phyloP scores from a whole-genome alignment of 176 grass and related monocot genomes.

The Eleusine coracana region DNA sequence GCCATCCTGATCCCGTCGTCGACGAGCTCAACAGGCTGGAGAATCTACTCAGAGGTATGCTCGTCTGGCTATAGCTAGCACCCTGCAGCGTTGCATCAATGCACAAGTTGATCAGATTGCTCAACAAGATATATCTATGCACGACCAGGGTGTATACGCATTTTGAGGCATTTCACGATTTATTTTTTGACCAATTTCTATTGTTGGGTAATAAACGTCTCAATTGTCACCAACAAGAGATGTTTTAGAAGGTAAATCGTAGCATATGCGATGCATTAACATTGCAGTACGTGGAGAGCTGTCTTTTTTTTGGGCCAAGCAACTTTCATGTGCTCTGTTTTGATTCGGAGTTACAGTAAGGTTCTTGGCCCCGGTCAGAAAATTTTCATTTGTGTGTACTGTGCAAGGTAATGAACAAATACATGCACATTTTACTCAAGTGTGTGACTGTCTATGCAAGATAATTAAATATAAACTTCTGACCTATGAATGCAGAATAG shows the following conservation, averaged over 20 bases:
- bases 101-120: not conserved
- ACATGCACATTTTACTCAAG: not conserved
- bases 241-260: not conserved
- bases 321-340: not conserved
- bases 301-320: not conserved
- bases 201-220: not conserved
- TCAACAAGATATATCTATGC: not conserved
- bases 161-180: no score
- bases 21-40: conserved; percentile 84
- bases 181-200: not conserved
- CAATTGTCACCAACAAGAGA: not conserved
- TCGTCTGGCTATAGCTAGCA: not conserved
- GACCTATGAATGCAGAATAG: not conserved
- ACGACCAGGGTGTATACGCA: not conserved
- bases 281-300: not conserved
- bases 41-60: conserved; percentile 76
- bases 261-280: not conserved
- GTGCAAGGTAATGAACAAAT: not conserved
- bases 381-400: not conserved
- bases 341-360: not conserved
- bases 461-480: not conserved
- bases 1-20: conserved; percentile 52
- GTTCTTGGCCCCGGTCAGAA: not conserved
- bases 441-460: not conserved
- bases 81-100: not conserved